Percentiles rank a stretch among this genome's conserved stretches.
phyloP scores from a whole-genome alignment of 495 filamentous ascomycete species.

The Penicillium turbatum region DNA sequence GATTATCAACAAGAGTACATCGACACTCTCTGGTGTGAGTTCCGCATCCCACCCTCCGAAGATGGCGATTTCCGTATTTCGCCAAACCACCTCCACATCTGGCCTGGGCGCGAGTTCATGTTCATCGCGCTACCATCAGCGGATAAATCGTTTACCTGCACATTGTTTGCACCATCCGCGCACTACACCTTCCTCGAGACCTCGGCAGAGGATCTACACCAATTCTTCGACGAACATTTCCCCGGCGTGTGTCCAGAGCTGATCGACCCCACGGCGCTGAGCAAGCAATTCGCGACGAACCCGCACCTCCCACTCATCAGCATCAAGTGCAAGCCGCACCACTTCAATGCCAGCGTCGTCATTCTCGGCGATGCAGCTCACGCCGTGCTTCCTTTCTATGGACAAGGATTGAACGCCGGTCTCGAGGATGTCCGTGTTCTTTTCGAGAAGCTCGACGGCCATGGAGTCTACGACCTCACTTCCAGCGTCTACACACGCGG shows the following conservation, averaged over 20 bases:
- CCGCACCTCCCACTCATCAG: conserved; percentile 88
- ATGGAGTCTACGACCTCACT: conserved; percentile 44
- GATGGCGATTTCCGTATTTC: conserved; percentile 67
- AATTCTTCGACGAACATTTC: conserved; percentile 76
- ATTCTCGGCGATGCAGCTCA: conserved; percentile 94
- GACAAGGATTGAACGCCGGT: conserved; percentile 83
- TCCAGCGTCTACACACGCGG: conserved; percentile 36
- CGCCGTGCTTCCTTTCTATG: conserved; percentile 96
- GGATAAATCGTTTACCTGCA: conserved; percentile 92
- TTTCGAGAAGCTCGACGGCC: conserved; percentile 65
- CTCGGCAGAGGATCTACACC: conserved; percentile 50
- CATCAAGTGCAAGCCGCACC: conserved; percentile 87
- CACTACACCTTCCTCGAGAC: conserved; percentile 52
- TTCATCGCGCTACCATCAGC: conserved; percentile 93
- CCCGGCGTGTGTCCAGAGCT: conserved; percentile 81
- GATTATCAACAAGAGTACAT: conserved; percentile 94
- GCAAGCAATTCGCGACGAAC: conserved; percentile 67
- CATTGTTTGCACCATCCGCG: conserved; percentile 72
- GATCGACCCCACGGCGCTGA: conserved; percentile 63
- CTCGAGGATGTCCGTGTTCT: conserved; percentile 82
- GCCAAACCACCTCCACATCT: conserved; percentile 94
- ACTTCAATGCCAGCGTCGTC: conserved; percentile 70
- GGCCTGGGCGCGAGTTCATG: conserved; percentile 90
- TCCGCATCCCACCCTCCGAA: conserved; percentile 64
- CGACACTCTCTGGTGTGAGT: conserved; percentile 96